Conservation (phyloP, 2,329 filamentous ascomycete genomes). For the Septoria linicola region DNA sequence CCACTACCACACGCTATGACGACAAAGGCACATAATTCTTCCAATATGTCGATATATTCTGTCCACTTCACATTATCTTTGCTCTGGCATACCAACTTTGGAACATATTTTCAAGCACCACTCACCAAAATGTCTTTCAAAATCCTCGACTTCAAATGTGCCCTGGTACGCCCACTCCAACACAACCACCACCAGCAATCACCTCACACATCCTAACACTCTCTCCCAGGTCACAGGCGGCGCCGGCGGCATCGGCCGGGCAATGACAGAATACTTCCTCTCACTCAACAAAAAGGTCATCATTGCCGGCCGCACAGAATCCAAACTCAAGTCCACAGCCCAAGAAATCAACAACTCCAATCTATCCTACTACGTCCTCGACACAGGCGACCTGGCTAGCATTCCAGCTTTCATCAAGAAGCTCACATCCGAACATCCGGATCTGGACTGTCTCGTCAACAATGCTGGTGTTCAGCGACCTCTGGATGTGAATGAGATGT, state of each 20-base stretch:
- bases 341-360: conserved; percentile 44
- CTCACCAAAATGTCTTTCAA: conserved; percentile 10
- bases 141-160: conserved; percentile 44
- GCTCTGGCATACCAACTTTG: not conserved
- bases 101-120: not conserved
- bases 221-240: conserved; percentile 47
- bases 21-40: too few species aligned
- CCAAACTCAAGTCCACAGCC: conserved; percentile 49
- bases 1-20: too few species aligned
- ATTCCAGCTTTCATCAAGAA: conserved; percentile 50
- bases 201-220: not conserved
- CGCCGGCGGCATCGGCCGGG: conserved; percentile 54
- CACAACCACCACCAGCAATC: conserved; percentile 7
- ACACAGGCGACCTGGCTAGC: conserved; percentile 49
- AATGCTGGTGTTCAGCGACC: conserved; percentile 60
- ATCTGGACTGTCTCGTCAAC: conserved; percentile 60
- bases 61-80: not conserved
- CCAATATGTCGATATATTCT: too few species aligned
- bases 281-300: conserved; percentile 52
- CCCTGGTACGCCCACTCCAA: conserved; percentile 24
- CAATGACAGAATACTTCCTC: conserved; percentile 50
- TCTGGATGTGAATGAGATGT: conserved; percentile 46
- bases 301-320: conserved; percentile 56
- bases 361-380: conserved; percentile 53
- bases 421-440: conserved; percentile 51